phyloP scores from a whole-genome alignment of 2,329 filamentous ascomycete genomes.

The Diaporthe velutina region DNA sequence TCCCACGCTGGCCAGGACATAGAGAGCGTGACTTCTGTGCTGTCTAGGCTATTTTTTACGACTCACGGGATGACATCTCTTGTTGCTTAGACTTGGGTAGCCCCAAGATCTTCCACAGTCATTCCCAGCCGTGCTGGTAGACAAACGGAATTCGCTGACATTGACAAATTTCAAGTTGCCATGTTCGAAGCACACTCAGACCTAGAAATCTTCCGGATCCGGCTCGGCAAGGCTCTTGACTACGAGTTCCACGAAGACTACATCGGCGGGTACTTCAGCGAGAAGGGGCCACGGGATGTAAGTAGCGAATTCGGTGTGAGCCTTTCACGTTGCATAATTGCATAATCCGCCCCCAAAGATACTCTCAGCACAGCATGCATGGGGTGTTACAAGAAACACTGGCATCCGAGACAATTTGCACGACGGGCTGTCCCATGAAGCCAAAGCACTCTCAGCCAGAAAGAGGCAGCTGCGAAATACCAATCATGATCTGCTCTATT shows the following conservation, averaged over 20 bases:
- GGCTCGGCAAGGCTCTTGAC: slow-evolving; percentile 92
- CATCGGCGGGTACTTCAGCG: slow-evolving; percentile 95
- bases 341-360: not conserved
- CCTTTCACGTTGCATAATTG: not conserved
- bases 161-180: slow-evolving; percentile 63
- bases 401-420: not conserved
- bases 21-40: not conserved
- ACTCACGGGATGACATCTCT: not conserved
- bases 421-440: not conserved
- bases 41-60: not conserved
- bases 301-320: slow-evolving; percentile 26
- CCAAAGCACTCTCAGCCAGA: not conserved
- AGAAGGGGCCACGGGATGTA: slow-evolving; percentile 85
- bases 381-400: not conserved
- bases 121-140: not conserved
- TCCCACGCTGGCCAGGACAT: not conserved
- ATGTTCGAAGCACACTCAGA: slow-evolving; percentile 98
- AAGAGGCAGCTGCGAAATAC: not conserved
- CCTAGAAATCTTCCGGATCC: slow-evolving; percentile 92
- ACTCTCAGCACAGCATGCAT: not conserved
- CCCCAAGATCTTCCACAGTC: not conserved
- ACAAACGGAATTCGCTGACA: not conserved
- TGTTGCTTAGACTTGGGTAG: not conserved
- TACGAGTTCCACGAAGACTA: slow-evolving; percentile 99
- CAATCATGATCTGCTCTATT: not conserved